Evolutionary conservation across 1,139 yeast species (phyloP).

Genomic region (Geotrichum candidum): DNA sequence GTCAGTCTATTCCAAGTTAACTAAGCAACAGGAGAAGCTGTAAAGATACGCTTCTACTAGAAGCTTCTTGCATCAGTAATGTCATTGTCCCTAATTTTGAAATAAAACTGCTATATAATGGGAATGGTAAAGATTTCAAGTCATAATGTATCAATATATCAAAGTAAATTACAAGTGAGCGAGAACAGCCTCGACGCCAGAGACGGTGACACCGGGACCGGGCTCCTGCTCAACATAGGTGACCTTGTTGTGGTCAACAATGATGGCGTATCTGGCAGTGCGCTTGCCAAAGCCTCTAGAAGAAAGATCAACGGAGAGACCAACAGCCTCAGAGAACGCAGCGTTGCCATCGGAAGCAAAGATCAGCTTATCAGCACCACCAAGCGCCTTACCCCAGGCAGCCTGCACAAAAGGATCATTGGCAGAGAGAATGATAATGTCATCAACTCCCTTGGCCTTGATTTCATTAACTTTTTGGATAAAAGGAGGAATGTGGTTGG

Average conservation of each 20-base stretch:
- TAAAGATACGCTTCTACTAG: background rate
- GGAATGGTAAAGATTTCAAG: too few species aligned
- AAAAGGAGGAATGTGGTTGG: conserved; percentile 73
- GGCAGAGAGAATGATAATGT: conserved; percentile 64
- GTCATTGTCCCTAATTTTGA: too few species aligned
- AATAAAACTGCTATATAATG: too few species aligned
- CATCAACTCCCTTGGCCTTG: conserved; percentile 63
- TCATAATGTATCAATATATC: too few species aligned
- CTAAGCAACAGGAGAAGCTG: background rate
- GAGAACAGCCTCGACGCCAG: conserved; percentile 53
- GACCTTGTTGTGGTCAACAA: conserved; percentile 61
- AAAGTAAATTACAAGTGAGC: conserved; percentile 32
- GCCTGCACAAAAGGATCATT: conserved; percentile 75
- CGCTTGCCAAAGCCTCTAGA: conserved; percentile 58
- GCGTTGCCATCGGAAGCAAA: conserved; percentile 74
- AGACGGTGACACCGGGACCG: conserved; percentile 54
- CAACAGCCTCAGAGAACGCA: conserved; percentile 54
- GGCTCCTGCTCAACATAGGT: conserved; percentile 62
- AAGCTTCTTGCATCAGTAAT: background rate
- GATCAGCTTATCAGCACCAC: conserved; percentile 44
- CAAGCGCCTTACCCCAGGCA: conserved; percentile 78
- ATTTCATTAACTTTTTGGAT: conserved; percentile 49
- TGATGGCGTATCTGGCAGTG: conserved; percentile 65
- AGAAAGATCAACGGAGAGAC: conserved; percentile 52
- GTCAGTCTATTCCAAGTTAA: background rate